Percentiles rank a stretch among this genome's conserved stretches.
phyloP scores from a whole-genome alignment of 179 eudicot species.

The Actinidia arguta region DNA sequence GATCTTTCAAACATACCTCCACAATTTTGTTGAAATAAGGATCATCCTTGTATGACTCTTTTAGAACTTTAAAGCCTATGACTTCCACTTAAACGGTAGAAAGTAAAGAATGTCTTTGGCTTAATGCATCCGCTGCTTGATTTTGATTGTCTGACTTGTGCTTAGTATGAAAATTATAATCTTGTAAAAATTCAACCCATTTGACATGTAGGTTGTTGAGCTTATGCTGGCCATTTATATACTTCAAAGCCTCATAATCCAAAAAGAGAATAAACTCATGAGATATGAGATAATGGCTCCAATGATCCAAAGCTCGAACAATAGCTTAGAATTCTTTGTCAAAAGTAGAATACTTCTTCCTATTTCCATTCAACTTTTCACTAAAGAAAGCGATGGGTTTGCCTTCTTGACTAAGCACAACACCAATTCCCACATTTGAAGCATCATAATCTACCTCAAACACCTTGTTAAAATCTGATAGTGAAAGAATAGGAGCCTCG shows the following conservation, averaged over 20 bases:
- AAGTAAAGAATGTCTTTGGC: neutral
- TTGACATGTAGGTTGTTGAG: neutral
- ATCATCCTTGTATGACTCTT: neutral
- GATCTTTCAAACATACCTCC: neutral
- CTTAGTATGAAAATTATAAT: neutral
- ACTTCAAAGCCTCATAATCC: neutral
- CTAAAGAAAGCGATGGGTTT: neutral
- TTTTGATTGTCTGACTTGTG: neutral
- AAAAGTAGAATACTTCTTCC: neutral
- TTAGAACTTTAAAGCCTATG: neutral
- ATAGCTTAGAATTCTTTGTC: neutral
- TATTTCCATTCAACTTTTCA: neutral
- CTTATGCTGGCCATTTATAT: neutral
- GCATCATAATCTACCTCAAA: neutral
- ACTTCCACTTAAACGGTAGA: neutral
- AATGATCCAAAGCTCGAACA: neutral
- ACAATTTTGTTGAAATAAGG: neutral
- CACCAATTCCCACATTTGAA: neutral
- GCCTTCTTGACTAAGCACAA: neutral
- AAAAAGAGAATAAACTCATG: neutral
- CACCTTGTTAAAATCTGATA: neutral
- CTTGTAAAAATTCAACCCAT: neutral
- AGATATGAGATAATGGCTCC: neutral
- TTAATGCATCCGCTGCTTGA: neutral
- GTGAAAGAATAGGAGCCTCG: neutral